phyloP scores from a whole-genome alignment of 148 eudicot species.

The Persicaria maculosa region DNA sequence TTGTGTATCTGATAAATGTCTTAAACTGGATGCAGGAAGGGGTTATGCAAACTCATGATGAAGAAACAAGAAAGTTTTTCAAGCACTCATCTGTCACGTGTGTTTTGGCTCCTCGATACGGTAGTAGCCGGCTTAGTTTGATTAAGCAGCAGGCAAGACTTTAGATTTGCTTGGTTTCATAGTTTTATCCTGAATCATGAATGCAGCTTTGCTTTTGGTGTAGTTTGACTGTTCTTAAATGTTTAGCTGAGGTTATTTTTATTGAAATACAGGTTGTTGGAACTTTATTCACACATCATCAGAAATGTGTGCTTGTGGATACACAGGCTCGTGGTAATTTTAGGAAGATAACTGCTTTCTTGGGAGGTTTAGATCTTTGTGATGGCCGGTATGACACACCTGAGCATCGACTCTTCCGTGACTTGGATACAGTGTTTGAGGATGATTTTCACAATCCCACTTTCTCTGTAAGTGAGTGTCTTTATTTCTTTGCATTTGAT shows the following conservation, averaged over 20 bases:
- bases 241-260: not conserved
- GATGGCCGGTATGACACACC: constrained; percentile 99
- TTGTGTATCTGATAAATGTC: not conserved
- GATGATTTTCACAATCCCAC: constrained; percentile 88
- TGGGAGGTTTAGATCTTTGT: constrained; percentile 94
- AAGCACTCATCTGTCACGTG: constrained; percentile 91
- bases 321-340: constrained; percentile 81
- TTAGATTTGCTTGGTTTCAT: not conserved
- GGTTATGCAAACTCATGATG: constrained; percentile 91
- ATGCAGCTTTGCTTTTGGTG: not conserved
- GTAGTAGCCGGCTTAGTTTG: constrained; percentile 65
- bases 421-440: constrained; percentile 62
- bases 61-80: constrained; percentile 82
- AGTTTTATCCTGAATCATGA: constrained; percentile 9
- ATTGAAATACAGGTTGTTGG: constrained; percentile 67
- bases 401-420: constrained; percentile 83
- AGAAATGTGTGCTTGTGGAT: constrained; percentile 96
- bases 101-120: constrained; percentile 84
- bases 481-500: not conserved
- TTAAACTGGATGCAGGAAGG: constrained; percentile 54
- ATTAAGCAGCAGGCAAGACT: constrained; percentile 70
- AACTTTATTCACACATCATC: constrained; percentile 87
- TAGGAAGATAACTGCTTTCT: constrained; percentile 77
- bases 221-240: not conserved
- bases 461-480: constrained; percentile 61